Percentiles rank a stretch among this genome's conserved stretches.
Evolutionary conservation across 2,329 filamentous ascomycete species (phyloP).

Genomic region (Acephala macrosclerotiorum): DNA sequence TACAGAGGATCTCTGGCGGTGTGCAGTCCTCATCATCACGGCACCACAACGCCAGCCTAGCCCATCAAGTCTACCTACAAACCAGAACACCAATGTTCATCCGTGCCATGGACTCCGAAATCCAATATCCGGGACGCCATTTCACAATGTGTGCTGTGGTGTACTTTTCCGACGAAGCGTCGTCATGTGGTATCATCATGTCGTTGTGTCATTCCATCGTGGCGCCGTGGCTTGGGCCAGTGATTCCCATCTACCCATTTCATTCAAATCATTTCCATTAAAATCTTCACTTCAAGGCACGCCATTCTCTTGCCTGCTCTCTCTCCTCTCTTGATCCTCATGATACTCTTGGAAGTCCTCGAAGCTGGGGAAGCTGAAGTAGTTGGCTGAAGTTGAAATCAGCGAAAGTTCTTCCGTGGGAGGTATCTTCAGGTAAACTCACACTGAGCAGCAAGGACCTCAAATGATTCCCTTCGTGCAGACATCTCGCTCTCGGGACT

Average conservation of each 20-base stretch:
- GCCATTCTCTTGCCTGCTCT: conserved; percentile 29
- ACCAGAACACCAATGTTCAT: conserved; percentile 1
- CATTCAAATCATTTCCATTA: background rate
- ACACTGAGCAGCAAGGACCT: conserved; percentile 35
- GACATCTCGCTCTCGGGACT: conserved; percentile 24
- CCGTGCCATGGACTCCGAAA: conserved; percentile 2
- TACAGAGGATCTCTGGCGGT: conserved; percentile 15
- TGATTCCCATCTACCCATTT: conserved; percentile 7
- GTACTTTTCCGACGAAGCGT: conserved; percentile 4
- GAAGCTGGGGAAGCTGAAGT: conserved; percentile 79
- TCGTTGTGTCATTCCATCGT: conserved; percentile 12
- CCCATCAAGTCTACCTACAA: conserved; percentile 14
- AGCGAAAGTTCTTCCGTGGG: background rate
- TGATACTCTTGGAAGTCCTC: conserved; percentile 68
- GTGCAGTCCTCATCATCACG: background rate
- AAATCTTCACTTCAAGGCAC: conserved; percentile 27
- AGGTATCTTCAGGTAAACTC: conserved; percentile 20
- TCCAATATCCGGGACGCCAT: conserved; percentile 17
- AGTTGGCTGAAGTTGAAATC: conserved; percentile 54
- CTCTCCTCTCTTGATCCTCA: conserved; percentile 45
- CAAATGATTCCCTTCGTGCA: conserved; percentile 37
- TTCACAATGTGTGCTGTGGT: conserved; percentile 12
- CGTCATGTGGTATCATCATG: conserved; percentile 12
- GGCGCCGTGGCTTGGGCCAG: background rate
- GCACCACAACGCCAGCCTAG: background rate